These are phyloP conservation scores for Daedaleopsis sinensis DNA, from an alignment of 768 basidiomycete genomes.

Conservation along the genomic window DNA sequence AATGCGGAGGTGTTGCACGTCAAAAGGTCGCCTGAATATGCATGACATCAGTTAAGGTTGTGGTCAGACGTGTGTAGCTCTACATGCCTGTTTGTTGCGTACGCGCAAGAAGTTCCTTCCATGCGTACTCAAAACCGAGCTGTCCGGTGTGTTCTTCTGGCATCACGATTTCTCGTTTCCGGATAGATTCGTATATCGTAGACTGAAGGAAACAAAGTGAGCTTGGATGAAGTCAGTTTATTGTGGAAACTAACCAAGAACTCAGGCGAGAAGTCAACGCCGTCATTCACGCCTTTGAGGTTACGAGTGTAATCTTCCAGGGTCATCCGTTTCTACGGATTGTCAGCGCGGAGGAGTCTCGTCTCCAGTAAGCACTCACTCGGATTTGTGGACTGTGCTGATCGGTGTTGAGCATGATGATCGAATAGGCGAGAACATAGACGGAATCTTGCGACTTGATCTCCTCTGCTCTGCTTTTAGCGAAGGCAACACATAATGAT, in stretches of 20 bases:
- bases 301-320: constrained; percentile 94
- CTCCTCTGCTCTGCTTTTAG: constrained; percentile 56
- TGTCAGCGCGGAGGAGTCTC: constrained; percentile 2
- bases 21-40: constrained; percentile 58
- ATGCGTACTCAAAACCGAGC: constrained; percentile 97
- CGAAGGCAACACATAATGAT: not conserved
- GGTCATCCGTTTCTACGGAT: constrained; percentile 87
- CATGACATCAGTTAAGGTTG: not conserved
- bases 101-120: constrained; percentile 91
- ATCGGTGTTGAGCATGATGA: constrained; percentile 99
- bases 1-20: constrained; percentile 79
- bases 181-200: constrained; percentile 91
- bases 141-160: constrained; percentile 97
- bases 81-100: constrained; percentile 75
- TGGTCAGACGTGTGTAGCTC: not conserved
- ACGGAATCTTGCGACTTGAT: constrained; percentile 91
- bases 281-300: constrained; percentile 89
- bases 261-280: constrained; percentile 78
- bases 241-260: constrained; percentile 64
- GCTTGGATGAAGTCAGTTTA: constrained; percentile 1
- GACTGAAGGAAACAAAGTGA: constrained; percentile 50
- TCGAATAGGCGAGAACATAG: constrained; percentile 91
- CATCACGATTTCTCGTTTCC: constrained; percentile 93
- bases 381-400: constrained; percentile 92
- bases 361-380: constrained; percentile 47